phyloP scores from a whole-genome alignment of 2,329 filamentous ascomycete species.

The Pseudogymnoascus sp. region DNA sequence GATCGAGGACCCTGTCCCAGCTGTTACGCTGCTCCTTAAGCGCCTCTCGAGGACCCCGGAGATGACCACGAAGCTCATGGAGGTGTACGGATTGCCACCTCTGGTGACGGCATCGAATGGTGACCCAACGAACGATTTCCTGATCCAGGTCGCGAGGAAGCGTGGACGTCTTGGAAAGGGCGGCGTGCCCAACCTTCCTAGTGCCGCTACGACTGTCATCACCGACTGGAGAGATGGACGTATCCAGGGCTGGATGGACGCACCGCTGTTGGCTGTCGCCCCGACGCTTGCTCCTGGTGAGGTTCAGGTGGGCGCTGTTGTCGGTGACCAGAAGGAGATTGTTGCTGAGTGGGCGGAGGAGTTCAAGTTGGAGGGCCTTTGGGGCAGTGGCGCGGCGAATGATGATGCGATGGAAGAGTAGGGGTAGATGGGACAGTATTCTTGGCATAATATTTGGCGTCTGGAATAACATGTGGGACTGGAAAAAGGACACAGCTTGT shows the following conservation, averaged over 20 bases:
- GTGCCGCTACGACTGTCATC: conserved; percentile 85
- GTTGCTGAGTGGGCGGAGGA: conserved; percentile 90
- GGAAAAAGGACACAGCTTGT: conserved; percentile 7
- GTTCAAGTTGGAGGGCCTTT: conserved; percentile 90
- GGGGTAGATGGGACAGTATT: conserved; percentile 5
- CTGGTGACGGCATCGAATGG: conserved; percentile 58
- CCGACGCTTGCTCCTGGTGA: conserved; percentile 31
- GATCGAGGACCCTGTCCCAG: conserved; percentile 85
- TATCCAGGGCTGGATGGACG: conserved; percentile 84
- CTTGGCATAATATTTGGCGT: conserved; percentile 7
- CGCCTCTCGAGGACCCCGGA: conserved; percentile 66
- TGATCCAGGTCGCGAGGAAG: conserved; percentile 92
- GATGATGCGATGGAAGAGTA: conserved; percentile 27
- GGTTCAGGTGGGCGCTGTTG: conserved; percentile 37
- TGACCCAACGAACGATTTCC: conserved; percentile 79
- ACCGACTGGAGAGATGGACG: conserved; percentile 95
- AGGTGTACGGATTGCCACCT: conserved; percentile 76
- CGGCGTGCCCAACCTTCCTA: conserved; percentile 79
- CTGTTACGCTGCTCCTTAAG: conserved; percentile 75
- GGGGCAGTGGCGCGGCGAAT: conserved; percentile 44
- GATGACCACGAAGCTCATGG: conserved; percentile 69
- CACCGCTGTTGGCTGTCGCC: conserved; percentile 56
- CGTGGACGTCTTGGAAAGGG: conserved; percentile 80
- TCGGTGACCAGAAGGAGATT: conserved; percentile 71
- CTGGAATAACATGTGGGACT: conserved; percentile 8